Conservation (phyloP, 306 rosid species). For the Urtica urens region DNA sequence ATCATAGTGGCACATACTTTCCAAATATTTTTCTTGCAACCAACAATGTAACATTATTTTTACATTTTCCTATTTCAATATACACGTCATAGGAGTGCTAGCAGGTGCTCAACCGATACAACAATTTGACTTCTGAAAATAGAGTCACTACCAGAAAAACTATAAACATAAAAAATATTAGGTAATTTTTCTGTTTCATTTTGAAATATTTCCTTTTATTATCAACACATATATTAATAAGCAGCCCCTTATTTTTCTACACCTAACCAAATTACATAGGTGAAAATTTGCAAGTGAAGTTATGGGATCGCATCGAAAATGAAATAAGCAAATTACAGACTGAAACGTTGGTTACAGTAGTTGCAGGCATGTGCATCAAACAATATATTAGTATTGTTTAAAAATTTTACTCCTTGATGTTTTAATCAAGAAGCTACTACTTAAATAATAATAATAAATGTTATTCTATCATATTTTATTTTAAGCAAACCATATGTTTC, state of each 20-base stretch:
- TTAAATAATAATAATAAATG: not conserved
- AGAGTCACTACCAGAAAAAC: not conserved
- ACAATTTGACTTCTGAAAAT: not conserved
- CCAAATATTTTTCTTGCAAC: not conserved
- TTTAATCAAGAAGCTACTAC: not conserved
- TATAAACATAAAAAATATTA: too few relatives aligned
- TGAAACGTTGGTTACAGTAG: not conserved
- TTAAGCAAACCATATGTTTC: not conserved
- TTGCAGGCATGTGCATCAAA: not conserved
- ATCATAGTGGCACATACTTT: not conserved
- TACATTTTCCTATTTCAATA: not conserved
- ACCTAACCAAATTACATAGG: not conserved
- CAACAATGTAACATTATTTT: not conserved
- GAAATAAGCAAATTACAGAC: not conserved
- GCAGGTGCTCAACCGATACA: not conserved
- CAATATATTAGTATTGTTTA: not conserved
- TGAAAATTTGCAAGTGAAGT: not conserved
- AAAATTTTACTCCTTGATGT: not conserved
- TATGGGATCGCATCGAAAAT: not conserved
- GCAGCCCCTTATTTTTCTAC: not conserved
- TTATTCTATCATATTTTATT: not conserved
- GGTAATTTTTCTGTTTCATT: not conserved
- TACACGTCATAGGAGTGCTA: not conserved
- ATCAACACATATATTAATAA: not conserved
- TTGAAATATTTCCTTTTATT: not conserved